These are phyloP conservation scores for Talaromyces marneffei DNA, from an alignment of 2,329 filamentous ascomycete genomes.

Conservation along the genomic window DNA sequence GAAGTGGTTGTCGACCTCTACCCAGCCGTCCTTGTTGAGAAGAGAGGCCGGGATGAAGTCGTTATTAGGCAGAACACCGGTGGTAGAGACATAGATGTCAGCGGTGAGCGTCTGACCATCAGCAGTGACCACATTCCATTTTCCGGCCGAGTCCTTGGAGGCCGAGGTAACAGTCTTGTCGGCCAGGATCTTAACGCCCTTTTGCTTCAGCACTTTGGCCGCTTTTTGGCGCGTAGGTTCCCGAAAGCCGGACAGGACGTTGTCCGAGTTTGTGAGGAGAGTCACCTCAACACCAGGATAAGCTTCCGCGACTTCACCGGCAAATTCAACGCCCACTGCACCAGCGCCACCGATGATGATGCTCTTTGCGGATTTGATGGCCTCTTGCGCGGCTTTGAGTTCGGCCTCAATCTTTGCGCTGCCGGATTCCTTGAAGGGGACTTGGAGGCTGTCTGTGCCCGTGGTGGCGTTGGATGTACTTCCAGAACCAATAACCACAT, in stretches of 20 bases:
- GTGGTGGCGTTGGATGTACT: slow-evolving; percentile 31
- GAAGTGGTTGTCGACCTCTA: slow-evolving; percentile 18
- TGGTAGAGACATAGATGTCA: slow-evolving; percentile 19
- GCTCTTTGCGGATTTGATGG: slow-evolving; percentile 34
- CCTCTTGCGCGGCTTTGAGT: slow-evolving; percentile 25
- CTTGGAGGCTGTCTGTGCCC: slow-evolving; percentile 1
- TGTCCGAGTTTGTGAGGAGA: slow-evolving; percentile 19
- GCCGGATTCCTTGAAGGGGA: slow-evolving; percentile 6
- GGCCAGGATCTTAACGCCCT: slow-evolving; percentile 15
- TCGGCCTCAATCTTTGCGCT: not conserved
- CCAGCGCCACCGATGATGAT: slow-evolving; percentile 48
- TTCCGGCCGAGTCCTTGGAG: slow-evolving; percentile 7
- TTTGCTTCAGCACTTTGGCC: slow-evolving; percentile 7
- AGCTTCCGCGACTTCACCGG: slow-evolving; percentile 44
- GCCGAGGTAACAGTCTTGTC: slow-evolving; percentile 10
- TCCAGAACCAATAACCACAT: slow-evolving; percentile 49
- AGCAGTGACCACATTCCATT: slow-evolving; percentile 14
- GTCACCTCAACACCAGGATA: slow-evolving; percentile 28
- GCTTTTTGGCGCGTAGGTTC: slow-evolving; percentile 4
- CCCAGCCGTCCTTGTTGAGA: slow-evolving; percentile 17
- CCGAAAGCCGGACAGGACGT: slow-evolving; percentile 4
- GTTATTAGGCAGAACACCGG: slow-evolving; percentile 19
- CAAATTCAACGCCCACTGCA: slow-evolving; percentile 45
- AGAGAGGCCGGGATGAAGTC: slow-evolving; percentile 17
- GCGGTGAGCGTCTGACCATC: slow-evolving; percentile 21